Evolutionary conservation across 2,329 filamentous ascomycete genomes (phyloP).

Genomic region (Cladophialophora carrionii): DNA sequence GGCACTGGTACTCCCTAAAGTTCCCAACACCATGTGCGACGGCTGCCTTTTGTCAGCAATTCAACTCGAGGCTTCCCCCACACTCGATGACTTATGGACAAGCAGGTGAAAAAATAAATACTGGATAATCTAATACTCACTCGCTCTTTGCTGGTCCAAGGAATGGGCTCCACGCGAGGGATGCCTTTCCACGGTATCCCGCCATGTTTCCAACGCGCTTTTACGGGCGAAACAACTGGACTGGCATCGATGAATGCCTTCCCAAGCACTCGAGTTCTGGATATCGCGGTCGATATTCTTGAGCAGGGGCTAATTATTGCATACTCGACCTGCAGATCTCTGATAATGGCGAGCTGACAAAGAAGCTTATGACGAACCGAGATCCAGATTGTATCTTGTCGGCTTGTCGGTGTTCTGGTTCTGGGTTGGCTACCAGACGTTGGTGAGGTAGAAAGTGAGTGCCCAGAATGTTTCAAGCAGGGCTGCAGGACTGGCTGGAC

Average conservation of each 20-base stretch:
- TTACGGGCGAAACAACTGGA: neutral
- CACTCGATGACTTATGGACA: neutral
- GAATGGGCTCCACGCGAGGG: neutral
- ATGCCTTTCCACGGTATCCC: neutral
- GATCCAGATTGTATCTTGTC: neutral
- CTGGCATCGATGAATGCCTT: neutral
- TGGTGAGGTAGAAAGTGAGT: neutral
- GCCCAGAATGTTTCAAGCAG: neutral
- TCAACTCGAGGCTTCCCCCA: neutral
- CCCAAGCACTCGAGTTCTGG: neutral
- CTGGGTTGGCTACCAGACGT: neutral
- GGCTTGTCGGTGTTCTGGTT: neutral
- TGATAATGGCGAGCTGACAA: neutral
- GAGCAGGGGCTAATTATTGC: neutral
- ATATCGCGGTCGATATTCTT: neutral
- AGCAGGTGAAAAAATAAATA: neutral
- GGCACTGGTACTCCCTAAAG: no score
- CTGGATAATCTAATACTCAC: neutral
- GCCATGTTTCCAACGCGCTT: neutral
- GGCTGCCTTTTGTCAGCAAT: neutral
- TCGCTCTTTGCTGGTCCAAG: neutral
- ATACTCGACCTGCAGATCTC: neutral
- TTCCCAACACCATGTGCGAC: no score
- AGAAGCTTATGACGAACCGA: neutral
- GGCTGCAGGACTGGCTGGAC: neutral